Base-by-base conservation (phyloP, 345 rosid species). In the Eutrema heterophyllum region DNA sequence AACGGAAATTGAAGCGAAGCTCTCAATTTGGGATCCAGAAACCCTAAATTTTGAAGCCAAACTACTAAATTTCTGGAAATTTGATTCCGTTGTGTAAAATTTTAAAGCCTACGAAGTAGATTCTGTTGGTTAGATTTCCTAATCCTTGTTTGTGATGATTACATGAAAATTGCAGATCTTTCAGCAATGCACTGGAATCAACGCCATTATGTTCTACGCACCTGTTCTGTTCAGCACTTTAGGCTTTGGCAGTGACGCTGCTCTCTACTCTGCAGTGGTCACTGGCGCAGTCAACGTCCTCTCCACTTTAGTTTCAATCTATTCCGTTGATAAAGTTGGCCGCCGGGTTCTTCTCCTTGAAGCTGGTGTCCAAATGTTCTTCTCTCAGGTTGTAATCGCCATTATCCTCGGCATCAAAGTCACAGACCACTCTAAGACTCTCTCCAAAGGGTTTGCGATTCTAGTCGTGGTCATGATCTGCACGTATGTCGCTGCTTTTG, bases 131-230 rank as follows among this genome's bases (percentile, higher is more conserved):
- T 10, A 38, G 4, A 7, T 49, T 7, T 1, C 6, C 11, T 56
- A 36, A 74, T 32, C 1, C 0, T 0, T 52, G 18, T 18, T n/a
- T 33, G 6, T 51, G 68, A 46, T 41, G 26, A 26, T 27, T 33
- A 51, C 48, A 2, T 15, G 67, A 33, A 35, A 24, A 39, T 29
- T 77, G 71, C 90, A 93, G 96, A 70, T 91, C 27, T 92, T 95
- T 85, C 99, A 95, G 76, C 98, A 90, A 78, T 86, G 74, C 74
- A 95, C 98, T 1, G 98, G 98, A 45, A 95, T 95, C 81, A 95
- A 90, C 51, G 97, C 99, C 15, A 95, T 95, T 67, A 88, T 95
- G 99, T 90, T 95, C 77, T 95, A 92, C 38, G 98, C 99, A 2
- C 99, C 97, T 0, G 99, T 95, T 24, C 81, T 95, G 2, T 92